Conservation (phyloP, 352 stramenopile genomes). For the Globisporangium irregulare region DNA sequence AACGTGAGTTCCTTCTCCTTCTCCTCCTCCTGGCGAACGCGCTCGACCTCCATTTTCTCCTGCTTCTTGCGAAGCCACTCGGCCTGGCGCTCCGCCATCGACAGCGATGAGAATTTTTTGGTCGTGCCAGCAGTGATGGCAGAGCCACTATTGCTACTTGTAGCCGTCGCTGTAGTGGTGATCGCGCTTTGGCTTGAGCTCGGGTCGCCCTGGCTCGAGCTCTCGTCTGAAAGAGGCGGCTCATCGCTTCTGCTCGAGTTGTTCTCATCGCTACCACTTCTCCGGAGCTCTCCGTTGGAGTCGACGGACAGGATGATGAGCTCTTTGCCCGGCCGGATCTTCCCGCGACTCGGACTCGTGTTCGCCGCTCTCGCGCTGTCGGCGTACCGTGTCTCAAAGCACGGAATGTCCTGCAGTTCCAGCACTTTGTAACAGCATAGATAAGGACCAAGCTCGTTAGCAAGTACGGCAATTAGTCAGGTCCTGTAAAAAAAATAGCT, state of each 20-base stretch:
- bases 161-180: neutral
- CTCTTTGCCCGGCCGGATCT: conserved; percentile 73
- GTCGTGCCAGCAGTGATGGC: conserved; percentile 8
- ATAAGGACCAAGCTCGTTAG: too few relatives aligned
- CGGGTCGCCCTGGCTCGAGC: neutral
- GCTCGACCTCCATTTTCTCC: conserved; percentile 67
- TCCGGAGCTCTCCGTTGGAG: conserved; percentile 22
- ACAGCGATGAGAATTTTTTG: conserved; percentile 62
- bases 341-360: conserved; percentile 66
- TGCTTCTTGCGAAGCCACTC: conserved; percentile 80
- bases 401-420: conserved; percentile 67
- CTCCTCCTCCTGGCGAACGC: conserved; percentile 60
- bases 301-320: conserved; percentile 68
- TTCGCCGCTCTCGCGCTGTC: conserved; percentile 13
- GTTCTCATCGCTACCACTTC: conserved; percentile 8
- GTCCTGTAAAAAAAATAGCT: too few relatives aligned
- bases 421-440: conserved; percentile 10
- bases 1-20: conserved; percentile 82
- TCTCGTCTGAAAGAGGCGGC: conserved; percentile 21
- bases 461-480: too few relatives aligned
- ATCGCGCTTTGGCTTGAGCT: neutral
- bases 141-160: conserved; percentile 2
- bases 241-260: conserved; percentile 15
- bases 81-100: conserved; percentile 76
- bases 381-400: conserved; percentile 24